Base-by-base conservation (phyloP, 116 monocot species). In the Zostera marina region DNA sequence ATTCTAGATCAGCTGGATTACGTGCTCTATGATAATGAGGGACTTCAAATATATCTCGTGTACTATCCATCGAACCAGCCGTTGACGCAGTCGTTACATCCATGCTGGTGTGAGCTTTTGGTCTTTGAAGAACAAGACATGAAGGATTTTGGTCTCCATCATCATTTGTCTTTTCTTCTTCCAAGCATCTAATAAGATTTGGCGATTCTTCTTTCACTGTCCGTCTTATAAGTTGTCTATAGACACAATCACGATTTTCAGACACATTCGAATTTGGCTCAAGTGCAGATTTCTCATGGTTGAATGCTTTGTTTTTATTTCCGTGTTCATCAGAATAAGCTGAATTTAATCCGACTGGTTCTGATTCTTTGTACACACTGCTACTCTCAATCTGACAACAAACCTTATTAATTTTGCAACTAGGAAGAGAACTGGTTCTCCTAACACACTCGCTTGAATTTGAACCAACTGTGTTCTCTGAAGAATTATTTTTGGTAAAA, bases 391-490 rank as follows among this genome's bases (percentile, higher is more conserved):
- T 73, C 42, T 79, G 76, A 24, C 42, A 53, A 46, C 16, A 68
- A 15, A 81, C 64, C 9, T 70, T 23, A 10, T 59, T 66, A 4
- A 67, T 23, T 10, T 55, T 59, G 54, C 79, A 47, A 41, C 61
- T 60, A 41, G 85, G 82, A 2, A 82, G 61, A 23, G 85, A 91
- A 52, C 63, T 56, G 52, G 68, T 77, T 45, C 74, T 91, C 61
- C 78, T 74, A 41, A 69, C 15, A 42, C 42, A 17, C 48, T 56
- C 7, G 8, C 49, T 51, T 51, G 53, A 43, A 63, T 20, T 47
- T 19, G 8, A 44, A 62, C 22, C 42, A 10, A n/a, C 61, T 48
- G 22, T 61, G 47, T 24, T 56, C 40, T 47, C 9, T 32, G 66
- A 41, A 22, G 59, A 17, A 58, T 53, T 47, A 8, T 54, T 44